These are phyloP conservation scores for Penicillium odoratum DNA, from an alignment of 495 filamentous ascomycete species.

Conservation along the genomic window DNA sequence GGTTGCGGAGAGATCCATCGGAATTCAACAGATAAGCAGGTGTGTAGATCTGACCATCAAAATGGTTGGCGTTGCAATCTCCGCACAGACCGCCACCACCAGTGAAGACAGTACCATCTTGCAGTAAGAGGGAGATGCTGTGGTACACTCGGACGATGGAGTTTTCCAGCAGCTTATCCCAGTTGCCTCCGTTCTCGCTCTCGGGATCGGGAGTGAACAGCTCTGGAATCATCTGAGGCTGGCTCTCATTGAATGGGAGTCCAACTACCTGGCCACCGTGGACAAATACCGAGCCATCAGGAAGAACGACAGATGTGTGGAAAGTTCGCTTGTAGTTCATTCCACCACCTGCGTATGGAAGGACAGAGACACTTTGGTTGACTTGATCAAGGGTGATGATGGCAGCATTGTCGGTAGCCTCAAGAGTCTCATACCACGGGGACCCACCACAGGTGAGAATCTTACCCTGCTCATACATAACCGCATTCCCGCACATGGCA, in stretches of 20 bases:
- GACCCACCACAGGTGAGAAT: constrained; percentile 51
- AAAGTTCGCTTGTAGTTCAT: constrained; percentile 45
- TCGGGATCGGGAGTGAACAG: constrained; percentile 36
- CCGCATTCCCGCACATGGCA: constrained; percentile 20
- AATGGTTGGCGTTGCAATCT: constrained; percentile 46
- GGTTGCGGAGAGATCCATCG: constrained; percentile 32
- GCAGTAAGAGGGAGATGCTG: constrained; percentile 47
- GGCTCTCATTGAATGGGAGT: constrained; percentile 44
- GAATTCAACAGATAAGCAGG: constrained; percentile 47
- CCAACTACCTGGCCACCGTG: constrained; percentile 44
- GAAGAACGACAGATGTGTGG: constrained; percentile 48
- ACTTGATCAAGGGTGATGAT: constrained; percentile 41
- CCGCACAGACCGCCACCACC: constrained; percentile 57
- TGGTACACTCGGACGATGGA: constrained; percentile 51
- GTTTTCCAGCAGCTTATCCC: constrained; percentile 33
- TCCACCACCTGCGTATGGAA: constrained; percentile 23
- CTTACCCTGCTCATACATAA: constrained; percentile 32
- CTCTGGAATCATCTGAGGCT: constrained; percentile 39
- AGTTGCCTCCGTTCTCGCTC: constrained; percentile 26
- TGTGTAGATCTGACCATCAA: constrained; percentile 50
- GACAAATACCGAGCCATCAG: constrained; percentile 45
- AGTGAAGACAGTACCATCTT: constrained; percentile 50
- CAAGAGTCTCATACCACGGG: constrained; percentile 34
- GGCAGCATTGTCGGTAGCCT: constrained; percentile 36
- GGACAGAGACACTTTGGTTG: constrained; percentile 20